Percentiles rank a stretch among this genome's conserved stretches.
phyloP scores from a whole-genome alignment of 202 grass and related monocot species.

The Carex sylvatica region DNA sequence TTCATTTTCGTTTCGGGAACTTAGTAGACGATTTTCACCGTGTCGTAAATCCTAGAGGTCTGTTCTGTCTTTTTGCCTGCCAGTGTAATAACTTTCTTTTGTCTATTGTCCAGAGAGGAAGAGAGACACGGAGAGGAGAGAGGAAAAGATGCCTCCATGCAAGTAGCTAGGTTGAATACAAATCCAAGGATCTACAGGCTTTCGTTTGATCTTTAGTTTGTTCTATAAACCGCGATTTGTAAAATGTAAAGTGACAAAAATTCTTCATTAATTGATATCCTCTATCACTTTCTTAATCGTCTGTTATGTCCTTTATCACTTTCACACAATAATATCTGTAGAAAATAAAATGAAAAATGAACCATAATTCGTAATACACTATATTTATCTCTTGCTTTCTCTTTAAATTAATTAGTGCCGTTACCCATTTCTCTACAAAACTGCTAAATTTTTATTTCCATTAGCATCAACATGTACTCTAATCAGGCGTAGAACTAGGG shows the following conservation, averaged over 20 bases:
- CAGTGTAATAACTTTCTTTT: slow-evolving; percentile 40
- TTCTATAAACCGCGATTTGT: not conserved
- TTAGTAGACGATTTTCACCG: not conserved
- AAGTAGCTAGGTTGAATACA: slow-evolving; percentile 34
- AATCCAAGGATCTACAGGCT: slow-evolving; percentile 13
- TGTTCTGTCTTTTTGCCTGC: slow-evolving; percentile 38
- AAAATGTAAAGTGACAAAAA: not conserved
- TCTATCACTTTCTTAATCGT: slow-evolving; percentile 19
- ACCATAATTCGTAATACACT: no score
- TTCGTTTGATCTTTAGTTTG: slow-evolving; percentile 24
- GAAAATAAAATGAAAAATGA: no score
- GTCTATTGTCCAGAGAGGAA: slow-evolving; percentile 26
- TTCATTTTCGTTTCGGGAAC: not conserved
- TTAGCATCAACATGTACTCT: no score
- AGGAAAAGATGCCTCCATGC: slow-evolving; percentile 25
- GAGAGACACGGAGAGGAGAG: slow-evolving; percentile 5
- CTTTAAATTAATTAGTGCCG: no score
- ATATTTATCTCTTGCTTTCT: no score
- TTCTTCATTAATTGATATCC: slow-evolving; percentile 46
- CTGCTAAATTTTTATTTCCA: no score
- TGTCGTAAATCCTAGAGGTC: slow-evolving; percentile 16
- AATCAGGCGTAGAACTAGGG: no score
- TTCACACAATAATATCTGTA: no score
- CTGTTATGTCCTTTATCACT: not conserved
- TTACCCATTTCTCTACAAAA: no score